These are phyloP conservation scores for Paramyrothecium roridum DNA, from an alignment of 2,329 filamentous ascomycete species.

Conservation along the genomic window DNA sequence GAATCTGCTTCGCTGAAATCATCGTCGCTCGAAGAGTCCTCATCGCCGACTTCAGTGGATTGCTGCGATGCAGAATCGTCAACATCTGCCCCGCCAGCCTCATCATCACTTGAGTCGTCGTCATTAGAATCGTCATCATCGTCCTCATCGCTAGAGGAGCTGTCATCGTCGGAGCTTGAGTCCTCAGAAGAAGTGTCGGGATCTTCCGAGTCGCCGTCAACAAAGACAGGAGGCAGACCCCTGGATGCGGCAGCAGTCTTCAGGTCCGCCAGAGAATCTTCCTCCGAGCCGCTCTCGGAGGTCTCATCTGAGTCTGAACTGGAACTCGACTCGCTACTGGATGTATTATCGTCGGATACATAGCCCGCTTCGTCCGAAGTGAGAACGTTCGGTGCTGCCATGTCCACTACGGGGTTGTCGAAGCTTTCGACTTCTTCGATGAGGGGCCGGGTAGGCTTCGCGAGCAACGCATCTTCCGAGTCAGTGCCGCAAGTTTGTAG, in stretches of 20 bases:
- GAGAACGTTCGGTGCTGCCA: not conserved
- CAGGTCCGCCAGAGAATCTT: conserved; percentile 2
- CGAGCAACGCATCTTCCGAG: conserved; percentile 2
- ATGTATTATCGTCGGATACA: conserved; percentile 5
- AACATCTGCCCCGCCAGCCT: not conserved
- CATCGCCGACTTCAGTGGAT: not conserved
- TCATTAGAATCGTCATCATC: conserved; percentile 17
- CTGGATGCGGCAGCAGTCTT: not conserved
- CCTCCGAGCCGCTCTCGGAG: conserved; percentile 7
- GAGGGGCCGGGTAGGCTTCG: not conserved
- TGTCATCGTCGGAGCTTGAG: conserved; percentile 3
- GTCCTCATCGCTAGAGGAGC: conserved; percentile 9
- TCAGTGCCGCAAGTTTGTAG: conserved; percentile 8
- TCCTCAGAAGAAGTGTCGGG: not conserved
- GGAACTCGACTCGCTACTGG: conserved; percentile 11
- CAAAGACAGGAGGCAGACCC: not conserved
- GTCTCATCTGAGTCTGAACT: not conserved
- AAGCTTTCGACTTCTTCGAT: conserved; percentile 11
- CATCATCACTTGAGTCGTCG: conserved; percentile 12
- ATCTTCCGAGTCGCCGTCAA: not conserved
- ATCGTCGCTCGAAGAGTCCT: conserved; percentile 2
- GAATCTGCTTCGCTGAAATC: conserved; percentile 14
- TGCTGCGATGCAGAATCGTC: not conserved
- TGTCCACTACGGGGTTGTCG: not conserved
- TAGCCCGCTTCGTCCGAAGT: not conserved